A percentile compares a stretch with the other conserved stretches of the same genome.
Evolutionary conservation across 352 stramenopile genomes (phyloP).

Genomic region (Peronosclerospora sorghi): DNA sequence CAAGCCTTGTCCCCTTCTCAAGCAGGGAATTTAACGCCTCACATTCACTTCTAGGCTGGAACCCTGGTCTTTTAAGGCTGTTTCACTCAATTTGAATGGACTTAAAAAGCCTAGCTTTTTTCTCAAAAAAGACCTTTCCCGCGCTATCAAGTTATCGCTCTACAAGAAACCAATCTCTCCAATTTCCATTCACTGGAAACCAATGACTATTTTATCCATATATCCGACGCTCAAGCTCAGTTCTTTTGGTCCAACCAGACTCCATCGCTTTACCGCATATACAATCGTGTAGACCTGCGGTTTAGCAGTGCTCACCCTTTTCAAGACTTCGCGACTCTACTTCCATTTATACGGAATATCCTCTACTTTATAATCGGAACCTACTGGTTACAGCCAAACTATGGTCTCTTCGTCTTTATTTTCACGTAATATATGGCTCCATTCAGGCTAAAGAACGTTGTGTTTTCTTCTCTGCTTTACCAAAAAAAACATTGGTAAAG

Average conservation of each 20-base stretch:
- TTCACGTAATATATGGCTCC: conserved; percentile 1
- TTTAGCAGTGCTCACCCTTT: neutral
- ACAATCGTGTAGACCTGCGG: neutral
- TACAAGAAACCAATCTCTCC: neutral
- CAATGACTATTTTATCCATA: neutral
- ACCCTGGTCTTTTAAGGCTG: neutral
- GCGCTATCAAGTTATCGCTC: neutral
- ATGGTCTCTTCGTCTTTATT: neutral
- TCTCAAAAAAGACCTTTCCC: neutral
- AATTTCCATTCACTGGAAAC: neutral
- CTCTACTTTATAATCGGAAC: neutral
- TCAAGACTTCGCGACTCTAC: neutral
- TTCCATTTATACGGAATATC: neutral
- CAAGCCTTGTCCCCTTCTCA: too few relatives aligned
- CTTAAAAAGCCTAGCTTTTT: neutral
- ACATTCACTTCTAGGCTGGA: too few relatives aligned
- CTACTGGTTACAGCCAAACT: neutral
- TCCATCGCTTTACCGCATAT: neutral
- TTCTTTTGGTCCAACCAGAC: neutral
- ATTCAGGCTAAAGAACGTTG: neutral
- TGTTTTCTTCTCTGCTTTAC: neutral
- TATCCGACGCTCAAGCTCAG: neutral
- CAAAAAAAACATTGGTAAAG: too few relatives aligned
- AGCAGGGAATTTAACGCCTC: too few relatives aligned
- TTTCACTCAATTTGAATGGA: neutral